These are phyloP conservation scores for Eragrostis curvula DNA, from an alignment of 176 grass and related monocot species.

Conservation along the genomic window DNA sequence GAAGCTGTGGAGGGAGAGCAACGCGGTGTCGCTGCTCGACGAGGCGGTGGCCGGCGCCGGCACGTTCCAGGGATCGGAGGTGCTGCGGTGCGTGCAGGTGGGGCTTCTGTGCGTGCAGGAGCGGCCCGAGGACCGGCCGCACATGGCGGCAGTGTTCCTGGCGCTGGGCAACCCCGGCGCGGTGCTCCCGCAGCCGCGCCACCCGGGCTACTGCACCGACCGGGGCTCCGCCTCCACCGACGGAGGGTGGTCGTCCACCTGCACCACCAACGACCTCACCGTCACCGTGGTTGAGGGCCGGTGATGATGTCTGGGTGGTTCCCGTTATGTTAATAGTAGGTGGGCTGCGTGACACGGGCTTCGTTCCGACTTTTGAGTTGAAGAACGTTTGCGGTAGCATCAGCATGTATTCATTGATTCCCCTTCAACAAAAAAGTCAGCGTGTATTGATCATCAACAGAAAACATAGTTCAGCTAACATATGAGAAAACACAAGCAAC, in stretches of 20 bases:
- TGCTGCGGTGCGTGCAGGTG: conserved; percentile 70
- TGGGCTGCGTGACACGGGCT: not conserved
- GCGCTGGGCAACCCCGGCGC: conserved; percentile 62
- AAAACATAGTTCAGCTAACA: no score
- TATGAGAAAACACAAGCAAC: no score
- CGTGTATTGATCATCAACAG: no score
- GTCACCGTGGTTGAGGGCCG: conserved; percentile 65
- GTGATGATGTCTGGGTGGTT: not conserved
- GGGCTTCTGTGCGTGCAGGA: conserved; percentile 83
- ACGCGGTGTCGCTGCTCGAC: conserved; percentile 55
- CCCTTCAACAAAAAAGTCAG: no score
- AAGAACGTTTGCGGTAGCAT: no score
- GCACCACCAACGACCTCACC: conserved; percentile 58
- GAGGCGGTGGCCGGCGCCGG: conserved; percentile 18
- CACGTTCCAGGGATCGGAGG: conserved; percentile 38
- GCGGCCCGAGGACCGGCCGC: conserved; percentile 62
- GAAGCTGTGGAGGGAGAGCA: conserved; percentile 71
- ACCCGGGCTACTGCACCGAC: conserved; percentile 62
- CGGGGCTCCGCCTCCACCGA: conserved; percentile 34
- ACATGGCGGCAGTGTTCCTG: conserved; percentile 65
- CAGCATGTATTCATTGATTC: no score
- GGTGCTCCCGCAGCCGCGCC: conserved; percentile 55
- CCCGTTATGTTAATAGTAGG: not conserved
- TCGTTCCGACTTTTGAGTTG: not conserved
- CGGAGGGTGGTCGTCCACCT: conserved; percentile 49